Percentiles rank a stretch among this genome's conserved stretches.
Conservation (phyloP, 2,329 filamentous ascomycete genomes). For the Whalleya microplaca region DNA sequence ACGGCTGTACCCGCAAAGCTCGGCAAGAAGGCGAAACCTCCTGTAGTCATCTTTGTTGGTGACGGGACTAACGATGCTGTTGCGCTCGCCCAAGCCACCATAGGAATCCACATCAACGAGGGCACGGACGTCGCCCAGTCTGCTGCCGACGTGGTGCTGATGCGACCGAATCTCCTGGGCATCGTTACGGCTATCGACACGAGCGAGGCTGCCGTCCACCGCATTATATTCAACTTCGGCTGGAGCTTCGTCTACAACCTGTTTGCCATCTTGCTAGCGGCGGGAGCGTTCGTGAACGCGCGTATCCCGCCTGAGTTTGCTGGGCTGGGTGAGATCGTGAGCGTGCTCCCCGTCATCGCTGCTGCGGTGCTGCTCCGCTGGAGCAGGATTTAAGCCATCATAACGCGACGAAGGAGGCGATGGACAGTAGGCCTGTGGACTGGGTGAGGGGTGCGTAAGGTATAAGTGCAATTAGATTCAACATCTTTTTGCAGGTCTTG, state of each 20-base stretch:
- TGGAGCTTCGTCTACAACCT: constrained; percentile 75
- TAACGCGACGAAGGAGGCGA: no score
- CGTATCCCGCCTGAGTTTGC: constrained; percentile 55
- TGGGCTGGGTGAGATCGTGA: constrained; percentile 70
- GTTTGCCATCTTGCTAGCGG: constrained; percentile 67
- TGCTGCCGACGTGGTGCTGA: constrained; percentile 71
- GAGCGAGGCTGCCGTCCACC: constrained; percentile 45
- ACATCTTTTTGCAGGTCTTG: no score
- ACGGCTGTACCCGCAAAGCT: not conserved
- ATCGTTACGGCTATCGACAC: constrained; percentile 63
- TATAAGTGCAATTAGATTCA: no score
- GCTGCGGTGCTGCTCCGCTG: constrained; percentile 56
- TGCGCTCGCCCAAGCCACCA: constrained; percentile 70
- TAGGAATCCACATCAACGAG: constrained; percentile 70
- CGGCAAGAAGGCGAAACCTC: constrained; percentile 5
- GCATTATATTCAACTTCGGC: constrained; percentile 69
- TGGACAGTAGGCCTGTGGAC: no score
- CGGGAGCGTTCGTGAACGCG: constrained; percentile 63
- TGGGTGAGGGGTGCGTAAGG: no score
- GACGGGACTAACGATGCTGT: constrained; percentile 81
- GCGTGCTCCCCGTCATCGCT: constrained; percentile 70
- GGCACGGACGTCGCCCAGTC: constrained; percentile 67
- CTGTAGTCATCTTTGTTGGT: constrained; percentile 69
- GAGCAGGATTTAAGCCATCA: constrained; percentile 33
- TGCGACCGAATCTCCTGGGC: constrained; percentile 58